These are phyloP conservation scores for Xylaria arbuscula DNA, from an alignment of 2,329 filamentous ascomycete species.

Conservation along the genomic window DNA sequence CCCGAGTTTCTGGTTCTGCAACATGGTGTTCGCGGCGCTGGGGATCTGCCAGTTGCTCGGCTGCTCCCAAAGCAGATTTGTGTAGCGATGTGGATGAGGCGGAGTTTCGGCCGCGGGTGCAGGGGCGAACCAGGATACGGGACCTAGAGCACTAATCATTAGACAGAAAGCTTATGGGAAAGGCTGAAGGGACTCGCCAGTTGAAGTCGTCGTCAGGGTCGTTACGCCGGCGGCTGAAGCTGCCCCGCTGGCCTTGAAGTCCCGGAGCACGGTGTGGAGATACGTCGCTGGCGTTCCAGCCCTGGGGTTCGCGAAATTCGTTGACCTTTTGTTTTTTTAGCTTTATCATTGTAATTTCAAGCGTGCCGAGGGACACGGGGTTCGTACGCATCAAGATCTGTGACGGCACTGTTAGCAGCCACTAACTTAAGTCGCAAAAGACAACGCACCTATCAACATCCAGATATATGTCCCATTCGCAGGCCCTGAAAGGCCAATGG, in stretches of 20 bases:
- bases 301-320: slow-evolving; percentile 46
- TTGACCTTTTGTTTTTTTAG: slow-evolving; percentile 41
- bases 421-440: not conserved
- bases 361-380: not conserved
- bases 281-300: slow-evolving; percentile 45
- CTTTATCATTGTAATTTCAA: not conserved
- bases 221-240: slow-evolving; percentile 41
- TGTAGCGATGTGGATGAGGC: slow-evolving; percentile 54
- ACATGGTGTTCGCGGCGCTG: slow-evolving; percentile 46
- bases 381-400: slow-evolving; percentile 49
- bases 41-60: slow-evolving; percentile 51
- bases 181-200: slow-evolving; percentile 1
- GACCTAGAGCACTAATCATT: slow-evolving; percentile 36
- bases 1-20: slow-evolving; percentile 49
- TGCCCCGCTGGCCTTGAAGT: slow-evolving; percentile 45
- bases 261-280: slow-evolving; percentile 49
- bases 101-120: slow-evolving; percentile 52
- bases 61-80: slow-evolving; percentile 54
- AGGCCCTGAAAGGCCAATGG: slow-evolving; percentile 43
- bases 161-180: not conserved
- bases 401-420: slow-evolving; percentile 33
- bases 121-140: slow-evolving; percentile 48
- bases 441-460: slow-evolving; percentile 46
- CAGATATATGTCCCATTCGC: slow-evolving; percentile 46
- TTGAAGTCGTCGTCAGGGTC: slow-evolving; percentile 39